A percentile compares a stretch with the other conserved stretches of the same genome.
phyloP scores from a whole-genome alignment of 2,329 filamentous ascomycete species.

The Botryotinia convoluta region DNA sequence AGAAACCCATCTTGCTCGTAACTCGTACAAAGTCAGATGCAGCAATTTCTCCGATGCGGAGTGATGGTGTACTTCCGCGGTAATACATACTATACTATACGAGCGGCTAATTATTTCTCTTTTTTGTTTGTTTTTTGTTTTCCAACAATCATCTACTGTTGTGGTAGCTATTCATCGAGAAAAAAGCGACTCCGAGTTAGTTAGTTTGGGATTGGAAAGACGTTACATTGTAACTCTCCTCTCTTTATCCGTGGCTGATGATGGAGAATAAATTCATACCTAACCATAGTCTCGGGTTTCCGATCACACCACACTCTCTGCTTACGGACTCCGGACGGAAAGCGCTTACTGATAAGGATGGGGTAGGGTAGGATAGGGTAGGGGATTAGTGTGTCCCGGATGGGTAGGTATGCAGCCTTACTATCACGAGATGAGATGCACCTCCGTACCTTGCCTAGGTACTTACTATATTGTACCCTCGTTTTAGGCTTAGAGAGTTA shows the following conservation, averaged over 20 bases:
- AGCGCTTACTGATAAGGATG: not conserved
- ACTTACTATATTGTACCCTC: too few species aligned
- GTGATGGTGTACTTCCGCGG: not conserved
- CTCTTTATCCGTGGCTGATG: not conserved
- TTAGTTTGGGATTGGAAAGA: not conserved
- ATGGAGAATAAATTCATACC: not conserved
- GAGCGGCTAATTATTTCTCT: not conserved
- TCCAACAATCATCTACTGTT: not conserved
- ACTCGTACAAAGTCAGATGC: not conserved
- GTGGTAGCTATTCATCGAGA: not conserved
- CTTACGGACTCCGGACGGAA: not conserved
- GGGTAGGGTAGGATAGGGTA: not conserved
- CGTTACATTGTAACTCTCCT: not conserved
- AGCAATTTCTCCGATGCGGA: not conserved
- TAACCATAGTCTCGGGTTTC: not conserved
- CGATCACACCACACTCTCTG: not conserved
- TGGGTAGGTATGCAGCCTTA: not conserved
- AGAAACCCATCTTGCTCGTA: not conserved
- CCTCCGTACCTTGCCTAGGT: not conserved
- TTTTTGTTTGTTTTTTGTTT: not conserved
- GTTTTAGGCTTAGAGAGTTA: not conserved
- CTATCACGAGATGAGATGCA: not conserved
- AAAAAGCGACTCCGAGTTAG: not conserved
- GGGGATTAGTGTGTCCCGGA: not conserved
- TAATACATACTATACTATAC: not conserved